A percentile compares a stretch with the other conserved stretches of the same genome.
phyloP scores from a whole-genome alignment of 139 green algal species.

The Chlamydomonas schloesseri region DNA sequence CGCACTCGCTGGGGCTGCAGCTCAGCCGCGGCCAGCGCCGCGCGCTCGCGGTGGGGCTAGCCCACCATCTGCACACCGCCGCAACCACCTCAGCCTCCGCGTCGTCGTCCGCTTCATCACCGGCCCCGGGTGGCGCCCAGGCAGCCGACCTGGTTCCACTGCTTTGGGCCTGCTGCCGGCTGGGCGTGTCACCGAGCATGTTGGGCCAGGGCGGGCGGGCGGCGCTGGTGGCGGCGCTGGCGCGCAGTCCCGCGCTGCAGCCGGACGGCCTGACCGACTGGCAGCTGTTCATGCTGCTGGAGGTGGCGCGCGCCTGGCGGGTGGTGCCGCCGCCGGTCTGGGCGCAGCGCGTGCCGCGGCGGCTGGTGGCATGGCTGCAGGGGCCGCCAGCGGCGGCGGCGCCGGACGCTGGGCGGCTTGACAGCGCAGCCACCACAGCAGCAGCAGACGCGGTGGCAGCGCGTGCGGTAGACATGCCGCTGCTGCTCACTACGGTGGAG shows the following conservation, averaged over 20 bases:
- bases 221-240: not conserved
- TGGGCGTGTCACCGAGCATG: not conserved
- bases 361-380: slow-evolving; percentile 15
- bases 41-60: not conserved
- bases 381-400: too few relatives aligned
- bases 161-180: not conserved
- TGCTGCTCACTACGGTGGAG: not conserved
- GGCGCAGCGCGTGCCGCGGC: not conserved
- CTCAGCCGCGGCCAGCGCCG: not conserved
- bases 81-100: not conserved
- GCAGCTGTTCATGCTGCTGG: slow-evolving; percentile 22
- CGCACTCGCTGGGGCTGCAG: not conserved
- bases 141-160: not conserved
- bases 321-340: slow-evolving; percentile 5
- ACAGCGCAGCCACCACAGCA: not conserved
- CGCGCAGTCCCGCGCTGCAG: not conserved
- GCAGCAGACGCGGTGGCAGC: not conserved
- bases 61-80: not conserved
- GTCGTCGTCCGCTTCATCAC: too few relatives aligned
- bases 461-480: not conserved
- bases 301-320: not conserved
- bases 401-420: too few relatives aligned
- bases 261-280: not conserved
- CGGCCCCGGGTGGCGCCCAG: not conserved
- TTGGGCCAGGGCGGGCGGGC: not conserved